Conservation (phyloP, 2,329 filamentous ascomycete species). For the Lachnellula suecica region DNA sequence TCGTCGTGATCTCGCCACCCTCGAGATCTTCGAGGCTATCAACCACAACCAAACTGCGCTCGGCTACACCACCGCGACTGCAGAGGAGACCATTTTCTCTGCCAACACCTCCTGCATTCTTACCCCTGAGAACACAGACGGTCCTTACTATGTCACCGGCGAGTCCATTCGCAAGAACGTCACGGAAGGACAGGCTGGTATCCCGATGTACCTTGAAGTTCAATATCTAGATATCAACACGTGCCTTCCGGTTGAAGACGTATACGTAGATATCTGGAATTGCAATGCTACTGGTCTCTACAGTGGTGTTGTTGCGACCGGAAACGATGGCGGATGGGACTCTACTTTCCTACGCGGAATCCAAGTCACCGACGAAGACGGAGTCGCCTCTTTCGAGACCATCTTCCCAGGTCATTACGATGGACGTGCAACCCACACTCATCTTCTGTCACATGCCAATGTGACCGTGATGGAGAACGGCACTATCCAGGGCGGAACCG, state of each 20-base stretch:
- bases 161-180: slow-evolving; percentile 38
- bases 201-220: slow-evolving; percentile 38
- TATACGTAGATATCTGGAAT: slow-evolving; percentile 41
- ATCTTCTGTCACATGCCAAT: slow-evolving; percentile 39
- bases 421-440: slow-evolving; percentile 36
- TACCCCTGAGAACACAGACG: slow-evolving; percentile 49
- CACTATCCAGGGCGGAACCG: slow-evolving; percentile 46
- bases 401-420: slow-evolving; percentile 47
- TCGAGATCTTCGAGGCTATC: slow-evolving; percentile 22
- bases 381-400: slow-evolving; percentile 40
- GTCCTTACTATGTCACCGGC: slow-evolving; percentile 48
- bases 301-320: slow-evolving; percentile 28
- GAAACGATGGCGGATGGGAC: slow-evolving; percentile 28
- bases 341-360: slow-evolving; percentile 39
- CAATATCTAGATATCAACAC: slow-evolving; percentile 41
- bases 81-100: slow-evolving; percentile 39
- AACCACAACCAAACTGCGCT: slow-evolving; percentile 19
- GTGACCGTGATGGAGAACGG: slow-evolving; percentile 33
- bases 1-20: slow-evolving; percentile 23
- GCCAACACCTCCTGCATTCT: slow-evolving; percentile 46
- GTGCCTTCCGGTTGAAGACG: slow-evolving; percentile 37
- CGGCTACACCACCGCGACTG: slow-evolving; percentile 34
- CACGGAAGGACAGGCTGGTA: slow-evolving; percentile 33
- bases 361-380: slow-evolving; percentile 39
- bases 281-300: slow-evolving; percentile 41